Base-by-base conservation (phyloP, 2,329 filamentous ascomycete species). In the Harringtonia aguacate region DNA sequence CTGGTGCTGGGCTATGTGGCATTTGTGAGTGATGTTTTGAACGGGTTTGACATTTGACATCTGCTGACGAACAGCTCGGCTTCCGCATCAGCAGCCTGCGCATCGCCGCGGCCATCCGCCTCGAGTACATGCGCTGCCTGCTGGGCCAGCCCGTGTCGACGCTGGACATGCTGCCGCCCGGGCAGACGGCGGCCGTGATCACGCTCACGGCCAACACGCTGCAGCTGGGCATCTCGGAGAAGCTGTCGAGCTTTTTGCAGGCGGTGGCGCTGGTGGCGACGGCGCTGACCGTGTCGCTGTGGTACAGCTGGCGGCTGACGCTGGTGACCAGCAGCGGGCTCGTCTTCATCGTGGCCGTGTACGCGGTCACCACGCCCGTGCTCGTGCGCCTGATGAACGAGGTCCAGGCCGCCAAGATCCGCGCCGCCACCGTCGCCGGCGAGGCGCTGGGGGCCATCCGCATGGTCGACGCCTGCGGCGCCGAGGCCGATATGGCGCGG, bases 91-190 rank as follows among this genome's bases (percentile, higher is more conserved):
- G 73, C 41, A 76, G 75, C 29, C 72, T 80, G 45, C 68, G 75
- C 24, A 68, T 79, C 41, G 79, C 77, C 1, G 73, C 76, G 0
- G 71, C 69, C 4, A 67, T 81, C 36, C 68, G 84, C 28, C 68
- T 80, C 13, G 70, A 76, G 45, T 86, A 84, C 53, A 66, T 87
- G 27, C 69, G 71, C 40, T 66, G 69, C 28, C 68, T 85, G 3
- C 76, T 87, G 39, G 64, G 68, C 1, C 78, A 84, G 54, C 77
- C 79, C 31, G 73, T 85, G 30, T 74, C 79, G 43, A 75, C 79
- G 15, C 73, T 85, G 21, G 81, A 85, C 57, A 71, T 73, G 6
- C 70, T 79, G 59, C 70, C 76, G 0, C 64, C 75, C 0, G 79
- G 79, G 2, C 71, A 73, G 36, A 72, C 75, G 1, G 76, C 77